phyloP scores from a whole-genome alignment of 768 basidiomycete genomes.

The Fibroporia radiculosa region DNA sequence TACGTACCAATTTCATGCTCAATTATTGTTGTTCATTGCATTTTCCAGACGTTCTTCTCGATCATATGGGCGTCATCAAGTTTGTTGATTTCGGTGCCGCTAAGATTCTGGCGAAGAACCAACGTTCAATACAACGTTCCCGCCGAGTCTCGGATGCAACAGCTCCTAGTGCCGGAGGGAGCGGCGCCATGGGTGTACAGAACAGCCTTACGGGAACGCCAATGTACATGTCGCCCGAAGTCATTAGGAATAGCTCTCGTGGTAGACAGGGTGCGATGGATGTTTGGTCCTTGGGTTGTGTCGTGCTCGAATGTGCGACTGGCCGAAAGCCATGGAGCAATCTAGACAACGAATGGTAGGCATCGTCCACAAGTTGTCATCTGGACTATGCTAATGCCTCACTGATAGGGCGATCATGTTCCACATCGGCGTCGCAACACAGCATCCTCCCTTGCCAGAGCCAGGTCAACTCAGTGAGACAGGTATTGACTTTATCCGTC shows the following conservation, averaged over 20 bases:
- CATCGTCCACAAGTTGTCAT: background rate
- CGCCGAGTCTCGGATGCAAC: conserved; percentile 47
- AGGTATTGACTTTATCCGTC: conserved; percentile 91
- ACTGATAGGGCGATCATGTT: conserved; percentile 97
- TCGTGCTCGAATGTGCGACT: conserved; percentile 94
- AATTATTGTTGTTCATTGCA: background rate
- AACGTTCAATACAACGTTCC: conserved; percentile 68
- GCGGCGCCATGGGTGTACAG: conserved; percentile 38
- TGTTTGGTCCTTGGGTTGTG: conserved; percentile 96
- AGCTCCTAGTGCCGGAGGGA: conserved; percentile 26
- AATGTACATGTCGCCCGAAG: conserved; percentile 99
- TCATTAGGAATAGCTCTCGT: conserved; percentile 88
- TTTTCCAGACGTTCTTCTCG: conserved; percentile 77
- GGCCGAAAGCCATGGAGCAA: conserved; percentile 98
- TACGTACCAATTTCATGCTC: conserved; percentile 34
- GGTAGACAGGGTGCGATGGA: conserved; percentile 95
- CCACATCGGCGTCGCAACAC: conserved; percentile 94
- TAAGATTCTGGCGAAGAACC: conserved; percentile 89
- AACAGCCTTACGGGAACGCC: conserved; percentile 95
- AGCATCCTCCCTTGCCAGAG: conserved; percentile 93
- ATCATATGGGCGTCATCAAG: conserved; percentile 88
- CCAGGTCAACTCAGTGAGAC: conserved; percentile 79
- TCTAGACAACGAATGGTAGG: conserved; percentile 97
- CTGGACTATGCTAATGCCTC: background rate
- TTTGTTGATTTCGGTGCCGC: conserved; percentile 97